Base-by-base conservation (phyloP, 352 stramenopile genomes). In the Phytopythium mirpurense region DNA sequence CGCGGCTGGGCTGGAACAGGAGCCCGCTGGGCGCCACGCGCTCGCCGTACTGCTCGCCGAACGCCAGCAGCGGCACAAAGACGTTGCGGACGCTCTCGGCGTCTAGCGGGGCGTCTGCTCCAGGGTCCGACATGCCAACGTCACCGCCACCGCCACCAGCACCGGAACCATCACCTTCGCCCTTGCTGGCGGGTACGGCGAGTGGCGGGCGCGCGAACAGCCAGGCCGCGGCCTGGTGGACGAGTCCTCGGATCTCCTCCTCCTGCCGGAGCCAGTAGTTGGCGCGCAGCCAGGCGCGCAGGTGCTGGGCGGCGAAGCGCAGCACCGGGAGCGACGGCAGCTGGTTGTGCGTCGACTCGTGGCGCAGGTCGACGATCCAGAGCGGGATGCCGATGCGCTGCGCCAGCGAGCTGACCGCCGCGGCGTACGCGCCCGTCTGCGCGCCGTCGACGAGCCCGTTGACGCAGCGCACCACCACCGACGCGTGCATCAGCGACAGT, bases 271-370 rank as follows among this genome's bases (percentile, higher is more conserved):
- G 65, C 93, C 93, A 98, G 68, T 96, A 98, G 40, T 93, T 87
- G 2, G 64, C 59, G 27, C 78, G 73, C 54, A 97, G 83, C 74
- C 92, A 98, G 35, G 85, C 73, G 36, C 97, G 67, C 45, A 97
- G 62, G 51, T 96, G 93, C 19, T 83, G 68, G 5, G 88, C 74
- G 18, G 87, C 88, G 24, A 98, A 84, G 27, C 88, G 79, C 18
- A 97, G 76, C 34, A 96, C 78, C 6, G 83, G 70, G 8, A 98
- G 63, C 36, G 86, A 88, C n/a, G 93, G 93, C 41, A 98, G 63
- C 47, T 95, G 81, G 68, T 96, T 97, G 62, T 98, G 93, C 18
- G 90, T 95, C 23, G 90, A 90, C 54, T 97, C 90, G 60, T 98
- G 93, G 26, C 93, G 83, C 59, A 97, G 58, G 50, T 97, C 90